These are phyloP conservation scores for Chloroidium sp. DNA, from an alignment of 163 green algal genomes.

Conservation along the genomic window DNA sequence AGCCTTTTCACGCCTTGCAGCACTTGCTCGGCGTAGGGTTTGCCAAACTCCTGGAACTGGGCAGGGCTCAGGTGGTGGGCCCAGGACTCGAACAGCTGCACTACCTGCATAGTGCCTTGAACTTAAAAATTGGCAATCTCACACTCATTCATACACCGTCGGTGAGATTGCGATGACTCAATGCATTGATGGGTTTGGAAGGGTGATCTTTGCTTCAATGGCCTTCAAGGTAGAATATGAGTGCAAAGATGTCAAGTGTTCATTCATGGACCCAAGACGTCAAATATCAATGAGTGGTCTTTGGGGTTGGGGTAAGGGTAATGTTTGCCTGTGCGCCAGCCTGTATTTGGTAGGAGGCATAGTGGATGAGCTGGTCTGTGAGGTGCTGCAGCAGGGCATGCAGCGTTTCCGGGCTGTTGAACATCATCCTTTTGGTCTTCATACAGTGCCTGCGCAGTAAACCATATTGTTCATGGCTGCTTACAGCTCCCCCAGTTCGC, in stretches of 20 bases:
- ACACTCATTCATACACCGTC: conserved; percentile 3
- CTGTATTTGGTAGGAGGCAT: conserved; percentile 91
- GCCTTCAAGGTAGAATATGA: no score
- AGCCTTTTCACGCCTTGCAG: conserved; percentile 51
- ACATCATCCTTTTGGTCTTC: conserved; percentile 87
- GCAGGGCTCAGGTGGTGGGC: conserved; percentile 87
- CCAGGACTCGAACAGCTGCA: conserved; percentile 99
- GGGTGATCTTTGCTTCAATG: no score
- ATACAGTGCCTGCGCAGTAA: conserved; percentile 60
- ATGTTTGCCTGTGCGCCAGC: conserved; percentile 63
- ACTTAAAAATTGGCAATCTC: conserved; percentile 1
- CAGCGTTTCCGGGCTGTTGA: conserved; percentile 71
- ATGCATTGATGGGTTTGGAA: no score
- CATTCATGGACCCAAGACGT: no score
- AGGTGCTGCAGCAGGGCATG: conserved; percentile 83
- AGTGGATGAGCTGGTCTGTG: conserved; percentile 74
- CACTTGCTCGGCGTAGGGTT: conserved; percentile 88
- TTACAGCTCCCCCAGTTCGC: no score
- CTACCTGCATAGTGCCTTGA: conserved; percentile 43
- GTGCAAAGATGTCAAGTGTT: no score
- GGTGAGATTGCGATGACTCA: no score
- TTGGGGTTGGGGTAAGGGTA: no score
- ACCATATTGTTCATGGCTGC: background rate
- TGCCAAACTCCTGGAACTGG: conserved; percentile 86
- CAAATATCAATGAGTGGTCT: no score